Percentiles rank a stretch among this genome's conserved stretches.
Evolutionary conservation across 148 eudicot genomes (phyloP).

Genomic region (Rheum nobile): DNA sequence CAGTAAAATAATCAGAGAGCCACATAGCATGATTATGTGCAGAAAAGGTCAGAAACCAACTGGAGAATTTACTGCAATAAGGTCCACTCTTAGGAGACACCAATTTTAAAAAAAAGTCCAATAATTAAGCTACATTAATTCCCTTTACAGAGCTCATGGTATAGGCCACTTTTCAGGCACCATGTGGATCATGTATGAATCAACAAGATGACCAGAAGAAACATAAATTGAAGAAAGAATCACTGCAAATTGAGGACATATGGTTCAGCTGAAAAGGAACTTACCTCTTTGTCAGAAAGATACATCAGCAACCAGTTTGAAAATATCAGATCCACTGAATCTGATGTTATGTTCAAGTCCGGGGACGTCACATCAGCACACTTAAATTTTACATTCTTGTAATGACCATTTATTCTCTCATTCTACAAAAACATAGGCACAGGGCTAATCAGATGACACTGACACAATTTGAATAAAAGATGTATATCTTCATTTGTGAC

Average conservation of each 20-base stretch:
- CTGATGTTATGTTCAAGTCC: conserved; percentile 46
- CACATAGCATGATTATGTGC: neutral
- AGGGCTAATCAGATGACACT: neutral
- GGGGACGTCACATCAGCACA: conserved; percentile 98
- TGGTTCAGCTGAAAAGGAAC: neutral
- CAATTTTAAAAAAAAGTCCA: neutral
- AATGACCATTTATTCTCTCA: conserved; percentile 65
- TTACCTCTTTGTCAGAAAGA: conserved; percentile 90
- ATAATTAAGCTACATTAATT: neutral
- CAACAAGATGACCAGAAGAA: neutral
- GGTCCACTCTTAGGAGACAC: neutral
- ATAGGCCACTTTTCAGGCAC: neutral
- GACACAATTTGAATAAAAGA: neutral
- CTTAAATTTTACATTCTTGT: conserved; percentile 78
- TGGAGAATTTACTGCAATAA: neutral
- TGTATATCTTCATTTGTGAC: neutral
- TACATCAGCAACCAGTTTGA: conserved; percentile 99
- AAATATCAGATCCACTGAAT: conserved; percentile 75
- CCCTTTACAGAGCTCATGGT: neutral
- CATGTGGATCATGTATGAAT: neutral
- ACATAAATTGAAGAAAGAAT: neutral
- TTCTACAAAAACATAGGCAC: conserved; percentile 33
- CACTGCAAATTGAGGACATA: neutral
- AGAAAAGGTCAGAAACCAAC: neutral
- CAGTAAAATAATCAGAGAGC: neutral